Evolutionary conservation across 139 green algal genomes (phyloP).

Genomic region (Chlorella ohadii): DNA sequence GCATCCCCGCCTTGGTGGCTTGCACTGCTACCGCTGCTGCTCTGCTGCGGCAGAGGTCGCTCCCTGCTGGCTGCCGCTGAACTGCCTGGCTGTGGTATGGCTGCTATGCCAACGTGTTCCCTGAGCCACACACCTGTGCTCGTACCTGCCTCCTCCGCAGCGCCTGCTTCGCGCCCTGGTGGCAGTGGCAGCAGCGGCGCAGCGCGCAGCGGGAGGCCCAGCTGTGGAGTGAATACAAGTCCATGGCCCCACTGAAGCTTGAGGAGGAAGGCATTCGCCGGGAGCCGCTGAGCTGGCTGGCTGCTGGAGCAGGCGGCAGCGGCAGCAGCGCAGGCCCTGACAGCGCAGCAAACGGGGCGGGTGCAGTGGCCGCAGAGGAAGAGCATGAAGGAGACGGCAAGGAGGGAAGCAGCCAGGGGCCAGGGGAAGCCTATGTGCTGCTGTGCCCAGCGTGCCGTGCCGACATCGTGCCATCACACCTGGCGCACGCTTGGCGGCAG

Average conservation of each 20-base stretch:
- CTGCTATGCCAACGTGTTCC: no score
- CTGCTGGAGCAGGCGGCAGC: not conserved
- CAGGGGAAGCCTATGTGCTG: conserved; percentile 9
- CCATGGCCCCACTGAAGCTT: conserved; percentile 4
- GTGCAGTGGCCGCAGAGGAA: not conserved
- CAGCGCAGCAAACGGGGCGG: not conserved
- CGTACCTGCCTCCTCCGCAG: no score
- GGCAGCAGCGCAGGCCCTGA: not conserved
- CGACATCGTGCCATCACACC: not conserved
- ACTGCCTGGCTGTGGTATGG: no score
- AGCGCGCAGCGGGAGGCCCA: conserved; percentile 16
- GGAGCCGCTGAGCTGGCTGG: not conserved
- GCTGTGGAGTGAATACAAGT: conserved; percentile 10
- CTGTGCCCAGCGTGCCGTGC: conserved; percentile 18
- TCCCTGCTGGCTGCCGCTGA: no score
- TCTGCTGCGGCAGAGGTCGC: no score
- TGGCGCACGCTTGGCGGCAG: conserved; percentile 3
- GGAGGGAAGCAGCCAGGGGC: not conserved
- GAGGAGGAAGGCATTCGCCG: conserved; percentile 8
- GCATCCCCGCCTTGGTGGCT: no score
- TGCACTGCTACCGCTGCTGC: no score
- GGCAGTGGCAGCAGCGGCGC: conserved; percentile 39
- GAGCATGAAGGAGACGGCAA: not conserved
- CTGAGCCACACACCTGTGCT: no score
- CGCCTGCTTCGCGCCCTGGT: conserved; percentile 42